Conservation (phyloP, 306 rosid species). For the Purshia tridentata region DNA sequence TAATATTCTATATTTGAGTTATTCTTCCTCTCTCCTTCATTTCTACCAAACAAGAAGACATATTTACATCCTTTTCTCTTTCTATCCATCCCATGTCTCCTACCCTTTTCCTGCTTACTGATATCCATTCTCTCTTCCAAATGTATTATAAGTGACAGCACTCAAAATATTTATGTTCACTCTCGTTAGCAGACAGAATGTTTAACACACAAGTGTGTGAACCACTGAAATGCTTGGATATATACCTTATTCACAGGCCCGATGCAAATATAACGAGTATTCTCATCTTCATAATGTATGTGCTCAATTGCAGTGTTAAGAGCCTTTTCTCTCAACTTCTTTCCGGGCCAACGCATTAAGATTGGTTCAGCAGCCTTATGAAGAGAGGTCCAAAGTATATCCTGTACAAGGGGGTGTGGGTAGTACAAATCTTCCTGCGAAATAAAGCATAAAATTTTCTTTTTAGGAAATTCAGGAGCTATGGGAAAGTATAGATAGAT, state of each 20-base stretch:
- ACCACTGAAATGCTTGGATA: conserved; percentile 14
- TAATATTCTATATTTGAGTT: neutral
- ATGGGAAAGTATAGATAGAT: conserved; percentile 25
- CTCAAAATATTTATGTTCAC: neutral
- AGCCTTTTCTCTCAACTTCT: conserved; percentile 81
- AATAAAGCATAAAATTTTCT: conserved; percentile 27
- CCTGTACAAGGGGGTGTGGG: conserved; percentile 85
- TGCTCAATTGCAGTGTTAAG: conserved; percentile 59
- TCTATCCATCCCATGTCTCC: conserved; percentile 10
- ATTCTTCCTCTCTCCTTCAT: neutral
- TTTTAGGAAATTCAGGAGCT: conserved; percentile 14
- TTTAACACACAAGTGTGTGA: neutral
- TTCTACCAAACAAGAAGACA: neutral
- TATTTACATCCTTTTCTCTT: neutral
- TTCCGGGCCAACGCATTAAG: conserved; percentile 83
- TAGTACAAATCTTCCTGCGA: conserved; percentile 87
- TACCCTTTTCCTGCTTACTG: neutral
- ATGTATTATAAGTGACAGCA: conserved; percentile 8
- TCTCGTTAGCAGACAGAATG: conserved; percentile 20
- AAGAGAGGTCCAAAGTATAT: conserved; percentile 80
- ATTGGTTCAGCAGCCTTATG: conserved; percentile 69
- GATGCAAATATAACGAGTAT: conserved; percentile 91
- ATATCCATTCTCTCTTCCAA: neutral
- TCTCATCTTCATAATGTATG: conserved; percentile 90
- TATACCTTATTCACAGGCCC: conserved; percentile 93